Evolutionary conservation across 2,329 filamentous ascomycete species (phyloP).

Genomic region (Sporothrix humicola): DNA sequence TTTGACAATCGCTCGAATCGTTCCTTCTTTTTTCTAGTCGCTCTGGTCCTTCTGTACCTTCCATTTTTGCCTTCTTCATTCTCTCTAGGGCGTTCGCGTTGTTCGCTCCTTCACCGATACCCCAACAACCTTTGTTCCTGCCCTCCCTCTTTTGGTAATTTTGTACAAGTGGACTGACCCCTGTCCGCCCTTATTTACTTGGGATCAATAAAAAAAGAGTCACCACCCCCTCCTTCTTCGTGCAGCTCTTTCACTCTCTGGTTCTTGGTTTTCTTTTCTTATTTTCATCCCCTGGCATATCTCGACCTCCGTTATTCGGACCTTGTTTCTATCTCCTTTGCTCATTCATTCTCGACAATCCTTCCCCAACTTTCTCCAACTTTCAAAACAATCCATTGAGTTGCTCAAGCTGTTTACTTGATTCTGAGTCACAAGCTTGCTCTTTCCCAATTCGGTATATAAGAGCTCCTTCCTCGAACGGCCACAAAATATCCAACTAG

Average conservation of each 20-base stretch:
- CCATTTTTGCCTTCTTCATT: constrained; percentile 21
- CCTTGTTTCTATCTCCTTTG: background rate
- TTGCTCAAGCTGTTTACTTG: background rate
- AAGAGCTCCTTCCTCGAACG: constrained; percentile 13
- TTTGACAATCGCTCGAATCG: background rate
- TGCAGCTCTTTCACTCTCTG: background rate
- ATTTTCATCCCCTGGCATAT: background rate
- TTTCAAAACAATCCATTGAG: background rate
- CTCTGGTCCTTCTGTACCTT: background rate
- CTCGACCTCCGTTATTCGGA: constrained; percentile 12
- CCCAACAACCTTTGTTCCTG: constrained; percentile 9
- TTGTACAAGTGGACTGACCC: too few relatives aligned
- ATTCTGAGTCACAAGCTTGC: constrained; percentile 30
- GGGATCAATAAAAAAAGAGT: constrained; percentile 1
- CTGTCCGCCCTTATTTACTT: constrained; percentile 1
- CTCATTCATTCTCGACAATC: background rate
- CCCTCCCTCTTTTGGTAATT: background rate
- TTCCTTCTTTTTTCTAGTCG: background rate
- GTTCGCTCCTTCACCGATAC: constrained; percentile 11
- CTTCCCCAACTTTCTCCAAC: background rate
- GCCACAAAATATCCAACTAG: background rate
- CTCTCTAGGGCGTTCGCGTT: constrained; percentile 8
- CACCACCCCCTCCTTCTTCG: background rate
- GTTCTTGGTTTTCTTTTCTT: too few relatives aligned
- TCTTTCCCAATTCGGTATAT: constrained; percentile 1